phyloP scores from a whole-genome alignment of 2,329 filamentous ascomycete genomes.

The Orbilia oligospora region DNA sequence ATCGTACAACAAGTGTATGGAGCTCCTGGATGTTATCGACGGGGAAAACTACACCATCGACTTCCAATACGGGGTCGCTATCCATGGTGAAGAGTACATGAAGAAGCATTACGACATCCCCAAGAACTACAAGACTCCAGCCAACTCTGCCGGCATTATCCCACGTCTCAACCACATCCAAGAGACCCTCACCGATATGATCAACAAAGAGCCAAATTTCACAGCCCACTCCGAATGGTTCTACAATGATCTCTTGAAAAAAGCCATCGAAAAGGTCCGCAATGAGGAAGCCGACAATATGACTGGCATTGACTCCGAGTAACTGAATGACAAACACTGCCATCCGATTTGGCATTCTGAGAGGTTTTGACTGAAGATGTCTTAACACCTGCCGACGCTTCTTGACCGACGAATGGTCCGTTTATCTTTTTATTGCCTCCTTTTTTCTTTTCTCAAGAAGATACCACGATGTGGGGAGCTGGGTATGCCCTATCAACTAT shows the following conservation, averaged over 20 bases:
- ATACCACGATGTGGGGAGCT: too few species aligned
- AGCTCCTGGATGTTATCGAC: slow-evolving; percentile 23
- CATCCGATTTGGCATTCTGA: neutral
- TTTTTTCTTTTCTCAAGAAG: too few species aligned
- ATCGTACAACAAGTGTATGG: slow-evolving; percentile 33
- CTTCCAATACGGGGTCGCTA: slow-evolving; percentile 39
- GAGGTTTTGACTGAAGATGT: too few species aligned
- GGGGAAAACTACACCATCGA: slow-evolving; percentile 20
- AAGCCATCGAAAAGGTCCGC: slow-evolving; percentile 20
- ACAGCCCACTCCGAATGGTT: slow-evolving; percentile 30
- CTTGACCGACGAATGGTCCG: too few species aligned
- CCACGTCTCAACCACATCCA: slow-evolving; percentile 37
- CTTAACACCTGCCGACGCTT: neutral
- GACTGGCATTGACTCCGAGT: neutral
- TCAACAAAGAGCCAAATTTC: slow-evolving; percentile 40
- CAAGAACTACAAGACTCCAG: slow-evolving; percentile 10
- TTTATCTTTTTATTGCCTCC: too few species aligned
- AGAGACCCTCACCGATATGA: slow-evolving; percentile 33
- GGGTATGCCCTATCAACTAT: too few species aligned
- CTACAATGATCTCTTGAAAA: slow-evolving; percentile 22
- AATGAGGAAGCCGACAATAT: neutral
- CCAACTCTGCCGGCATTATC: slow-evolving; percentile 27
- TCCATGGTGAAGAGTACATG: slow-evolving; percentile 46
- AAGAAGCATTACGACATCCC: slow-evolving; percentile 30
- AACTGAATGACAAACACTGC: neutral